Conservation (phyloP, 2,329 filamentous ascomycete species). For the Diaporthe sp. region DNA sequence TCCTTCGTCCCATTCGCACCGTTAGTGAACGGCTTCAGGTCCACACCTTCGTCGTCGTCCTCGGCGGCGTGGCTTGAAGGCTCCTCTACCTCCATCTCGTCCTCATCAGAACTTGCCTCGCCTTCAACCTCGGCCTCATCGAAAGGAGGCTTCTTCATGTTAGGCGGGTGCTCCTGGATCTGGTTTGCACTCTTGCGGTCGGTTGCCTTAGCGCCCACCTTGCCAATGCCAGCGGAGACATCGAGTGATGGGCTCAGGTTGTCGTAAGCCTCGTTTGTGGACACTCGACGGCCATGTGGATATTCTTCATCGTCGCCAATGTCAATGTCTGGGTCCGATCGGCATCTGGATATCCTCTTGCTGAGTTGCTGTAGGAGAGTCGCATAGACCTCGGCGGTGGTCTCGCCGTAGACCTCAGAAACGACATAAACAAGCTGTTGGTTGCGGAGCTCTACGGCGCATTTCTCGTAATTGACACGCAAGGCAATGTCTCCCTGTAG, state of each 20-base stretch:
- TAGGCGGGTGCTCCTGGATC: constrained; percentile 46
- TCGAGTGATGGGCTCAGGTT: constrained; percentile 63
- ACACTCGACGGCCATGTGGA: constrained; percentile 51
- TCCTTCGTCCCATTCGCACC: constrained; percentile 41
- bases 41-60: constrained; percentile 46
- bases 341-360: constrained; percentile 74
- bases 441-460: constrained; percentile 84
- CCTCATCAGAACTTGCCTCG: constrained; percentile 51
- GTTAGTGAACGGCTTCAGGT: constrained; percentile 41
- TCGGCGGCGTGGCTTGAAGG: constrained; percentile 47
- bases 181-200: constrained; percentile 60
- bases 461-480: constrained; percentile 86
- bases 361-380: constrained; percentile 78
- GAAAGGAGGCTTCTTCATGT: constrained; percentile 37
- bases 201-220: constrained; percentile 58
- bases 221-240: constrained; percentile 67
- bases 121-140: constrained; percentile 43
- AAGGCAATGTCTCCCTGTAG: constrained; percentile 70
- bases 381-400: constrained; percentile 82
- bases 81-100: constrained; percentile 39
- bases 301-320: constrained; percentile 50
- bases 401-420: constrained; percentile 75
- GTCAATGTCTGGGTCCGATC: constrained; percentile 63
- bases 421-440: constrained; percentile 79
- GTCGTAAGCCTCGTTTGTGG: constrained; percentile 66